Percentiles rank a stretch among this genome's conserved stretches.
phyloP scores from a whole-genome alignment of 2,329 filamentous ascomycete species.

The Beauveria medogensis region DNA sequence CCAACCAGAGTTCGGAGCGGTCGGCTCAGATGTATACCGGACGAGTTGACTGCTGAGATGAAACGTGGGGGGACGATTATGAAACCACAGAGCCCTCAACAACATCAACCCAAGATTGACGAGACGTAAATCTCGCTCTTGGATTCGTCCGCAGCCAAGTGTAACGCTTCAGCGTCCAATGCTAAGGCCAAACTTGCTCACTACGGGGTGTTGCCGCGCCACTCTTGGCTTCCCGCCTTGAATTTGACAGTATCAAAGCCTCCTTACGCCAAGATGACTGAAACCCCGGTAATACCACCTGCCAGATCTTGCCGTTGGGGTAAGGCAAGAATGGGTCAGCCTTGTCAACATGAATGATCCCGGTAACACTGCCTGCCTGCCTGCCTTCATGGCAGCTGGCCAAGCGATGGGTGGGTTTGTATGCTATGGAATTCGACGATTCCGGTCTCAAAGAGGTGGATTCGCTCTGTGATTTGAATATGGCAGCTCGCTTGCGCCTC shows the following conservation, averaged over 20 bases:
- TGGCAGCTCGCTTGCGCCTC: background rate
- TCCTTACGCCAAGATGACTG: slow-evolving; percentile 3
- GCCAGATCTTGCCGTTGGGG: background rate
- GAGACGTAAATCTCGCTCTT: background rate
- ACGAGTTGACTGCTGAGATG: slow-evolving; percentile 18
- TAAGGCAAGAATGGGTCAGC: background rate
- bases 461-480: slow-evolving; percentile 8
- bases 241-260: background rate
- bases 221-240: background rate
- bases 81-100: background rate
- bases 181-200: background rate
- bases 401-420: background rate
- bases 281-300: background rate
- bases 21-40: slow-evolving; percentile 12
- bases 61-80: slow-evolving; percentile 6
- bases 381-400: background rate
- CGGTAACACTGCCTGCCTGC: background rate
- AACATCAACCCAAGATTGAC: background rate
- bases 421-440: slow-evolving; percentile 6
- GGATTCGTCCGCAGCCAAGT: background rate
- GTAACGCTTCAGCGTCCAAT: background rate
- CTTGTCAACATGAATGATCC: background rate
- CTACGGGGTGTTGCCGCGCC: background rate
- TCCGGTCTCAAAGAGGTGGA: slow-evolving; percentile 16
- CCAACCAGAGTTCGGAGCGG: slow-evolving; percentile 1